These are phyloP conservation scores for Barnettozyma botsteinii DNA, from an alignment of 805 yeast genomes.

Conservation along the genomic window DNA sequence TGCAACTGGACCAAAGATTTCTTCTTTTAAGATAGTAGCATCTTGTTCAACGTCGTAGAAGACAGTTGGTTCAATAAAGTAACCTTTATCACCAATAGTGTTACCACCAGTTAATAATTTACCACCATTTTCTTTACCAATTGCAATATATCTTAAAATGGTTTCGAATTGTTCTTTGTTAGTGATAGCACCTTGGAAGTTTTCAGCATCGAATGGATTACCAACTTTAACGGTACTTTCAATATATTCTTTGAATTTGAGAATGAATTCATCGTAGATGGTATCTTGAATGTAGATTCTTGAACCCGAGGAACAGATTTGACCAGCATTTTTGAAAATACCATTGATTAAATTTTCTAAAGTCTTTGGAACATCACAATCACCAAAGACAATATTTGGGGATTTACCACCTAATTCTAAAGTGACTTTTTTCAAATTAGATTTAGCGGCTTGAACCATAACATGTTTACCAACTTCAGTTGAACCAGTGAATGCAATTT, in stretches of 20 bases:
- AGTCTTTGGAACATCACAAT: conserved; percentile 49
- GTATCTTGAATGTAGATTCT: conserved; percentile 71
- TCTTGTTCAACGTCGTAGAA: conserved; percentile 61
- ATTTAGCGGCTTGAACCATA: conserved; percentile 60
- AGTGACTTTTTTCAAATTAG: conserved; percentile 71
- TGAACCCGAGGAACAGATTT: conserved; percentile 78
- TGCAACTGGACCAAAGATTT: conserved; percentile 77
- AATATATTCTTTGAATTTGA: conserved; percentile 51
- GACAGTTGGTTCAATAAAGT: conserved; percentile 66
- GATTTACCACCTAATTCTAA: conserved; percentile 82
- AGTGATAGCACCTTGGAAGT: conserved; percentile 75
- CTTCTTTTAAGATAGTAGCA: conserved; percentile 61
- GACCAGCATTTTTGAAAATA: conserved; percentile 76
- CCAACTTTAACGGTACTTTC: conserved; percentile 58
- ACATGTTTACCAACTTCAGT: conserved; percentile 68
- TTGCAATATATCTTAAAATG: conserved; percentile 58
- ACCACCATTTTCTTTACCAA: conserved; percentile 65
- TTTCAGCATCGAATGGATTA: conserved; percentile 60
- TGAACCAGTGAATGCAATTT: conserved; percentile 78
- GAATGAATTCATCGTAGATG: conserved; percentile 55
- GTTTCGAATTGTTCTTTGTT: conserved; percentile 63
- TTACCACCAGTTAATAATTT: conserved; percentile 67
- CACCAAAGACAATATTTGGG: conserved; percentile 67
- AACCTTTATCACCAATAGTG: conserved; percentile 59
- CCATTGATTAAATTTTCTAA: conserved; percentile 50